Percentiles rank a stretch among this genome's conserved stretches.
Conservation (phyloP, 768 basidiomycete species). For the Pisolithus marmoratus region DNA sequence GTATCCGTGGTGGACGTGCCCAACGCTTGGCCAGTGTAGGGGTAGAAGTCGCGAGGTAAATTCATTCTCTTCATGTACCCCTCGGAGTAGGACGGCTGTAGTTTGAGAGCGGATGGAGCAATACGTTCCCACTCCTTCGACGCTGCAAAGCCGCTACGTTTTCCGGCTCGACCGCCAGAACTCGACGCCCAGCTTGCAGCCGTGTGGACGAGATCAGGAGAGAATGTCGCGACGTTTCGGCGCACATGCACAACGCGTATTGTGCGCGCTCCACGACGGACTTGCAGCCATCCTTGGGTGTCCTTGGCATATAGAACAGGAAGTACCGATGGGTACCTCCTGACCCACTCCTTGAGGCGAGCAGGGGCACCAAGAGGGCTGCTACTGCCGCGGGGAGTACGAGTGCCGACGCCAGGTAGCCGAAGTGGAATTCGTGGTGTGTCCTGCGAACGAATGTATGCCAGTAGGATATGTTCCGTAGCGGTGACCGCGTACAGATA, state of each 20-base stretch:
- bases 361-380: constrained; percentile 68
- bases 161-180: constrained; percentile 17
- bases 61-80: constrained; percentile 73
- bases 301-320: constrained; percentile 50
- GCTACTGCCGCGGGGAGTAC: constrained; percentile 40
- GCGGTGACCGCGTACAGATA: constrained; percentile 83
- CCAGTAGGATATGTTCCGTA: constrained; percentile 85
- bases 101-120: constrained; percentile 52
- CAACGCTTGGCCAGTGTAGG: constrained; percentile 30
- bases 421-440: constrained; percentile 35
- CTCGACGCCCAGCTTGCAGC: constrained; percentile 44
- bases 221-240: constrained; percentile 83
- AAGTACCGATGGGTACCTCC: constrained; percentile 81
- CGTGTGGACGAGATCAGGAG: constrained; percentile 74
- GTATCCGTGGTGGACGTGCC: constrained; percentile 37
- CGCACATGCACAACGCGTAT: constrained; percentile 73
- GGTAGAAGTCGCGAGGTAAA: constrained; percentile 55
- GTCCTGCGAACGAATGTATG: constrained; percentile 83
- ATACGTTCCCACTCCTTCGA: constrained; percentile 80
- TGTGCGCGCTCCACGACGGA: constrained; percentile 71
- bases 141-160: constrained; percentile 36
- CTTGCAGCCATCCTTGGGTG: constrained; percentile 47
- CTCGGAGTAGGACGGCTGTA: constrained; percentile 68
- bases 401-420: constrained; percentile 26
- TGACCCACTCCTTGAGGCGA: constrained; percentile 87